Evolutionary conservation across 176 grass and related monocot genomes (phyloP).

Genomic region (Elymus sibiricus): DNA sequence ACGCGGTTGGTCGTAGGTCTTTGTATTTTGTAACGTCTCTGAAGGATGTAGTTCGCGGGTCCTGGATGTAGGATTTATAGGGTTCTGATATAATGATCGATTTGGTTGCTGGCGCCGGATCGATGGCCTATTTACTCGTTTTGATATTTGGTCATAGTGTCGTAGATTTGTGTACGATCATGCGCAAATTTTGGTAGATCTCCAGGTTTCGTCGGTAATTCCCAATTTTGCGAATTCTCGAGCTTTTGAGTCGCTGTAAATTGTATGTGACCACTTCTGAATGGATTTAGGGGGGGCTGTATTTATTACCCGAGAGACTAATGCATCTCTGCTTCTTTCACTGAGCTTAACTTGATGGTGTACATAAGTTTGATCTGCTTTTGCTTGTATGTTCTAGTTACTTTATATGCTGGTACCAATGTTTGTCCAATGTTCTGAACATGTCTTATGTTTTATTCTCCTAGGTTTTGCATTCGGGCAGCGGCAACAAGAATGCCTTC

Average conservation of each 20-base stretch:
- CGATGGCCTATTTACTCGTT: neutral
- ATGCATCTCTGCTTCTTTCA: neutral
- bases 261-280: neutral
- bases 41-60: neutral
- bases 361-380: neutral
- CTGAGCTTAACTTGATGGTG: neutral
- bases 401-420: neutral
- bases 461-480: constrained; percentile 55
- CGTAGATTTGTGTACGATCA: neutral
- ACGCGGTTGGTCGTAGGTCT: neutral
- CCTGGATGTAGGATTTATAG: neutral
- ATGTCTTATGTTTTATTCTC: neutral
- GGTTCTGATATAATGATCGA: neutral
- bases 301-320: neutral
- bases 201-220: neutral
- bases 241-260: neutral
- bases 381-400: neutral
- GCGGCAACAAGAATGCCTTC: constrained; percentile 81
- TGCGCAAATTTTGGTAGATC: neutral
- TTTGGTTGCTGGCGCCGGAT: neutral
- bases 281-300: neutral
- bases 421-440: neutral
- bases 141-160: neutral
- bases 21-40: neutral
- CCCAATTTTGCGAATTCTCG: neutral